Evolutionary conservation across 768 basidiomycete genomes (phyloP), one percentile per base, ranked within the genome.

Genomic region (Mycena vitilis): DNA sequence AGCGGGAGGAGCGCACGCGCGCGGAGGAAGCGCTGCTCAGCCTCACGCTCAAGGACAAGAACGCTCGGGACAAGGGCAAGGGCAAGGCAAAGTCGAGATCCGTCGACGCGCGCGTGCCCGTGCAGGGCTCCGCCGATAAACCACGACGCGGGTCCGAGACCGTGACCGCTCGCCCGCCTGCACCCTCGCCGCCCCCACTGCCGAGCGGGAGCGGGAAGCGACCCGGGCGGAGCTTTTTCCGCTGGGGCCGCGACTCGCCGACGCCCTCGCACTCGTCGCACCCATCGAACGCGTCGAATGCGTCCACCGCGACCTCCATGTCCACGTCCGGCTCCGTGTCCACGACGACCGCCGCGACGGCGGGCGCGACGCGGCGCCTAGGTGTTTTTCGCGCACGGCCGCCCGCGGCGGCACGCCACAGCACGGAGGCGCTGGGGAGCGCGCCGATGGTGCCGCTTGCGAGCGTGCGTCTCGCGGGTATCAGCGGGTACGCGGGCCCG

Each of bases 341-440:
- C 4, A 55, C 55, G 37, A n/a, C 53, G 18, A 38, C 53, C 20
- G 36, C 12, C 36, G 53, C 53, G 37, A 4, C 40, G 13, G 34
- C 25, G 44, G 25, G 25, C 25, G 34, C 54, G 3, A n/a, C 47
- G 42, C 20, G 16, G 13, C 25, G 36, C 36, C 53, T 40, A 11
- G 44, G 63, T 2, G 37, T 38, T 6, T n/a, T 36, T 11, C 36
- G 51, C 13, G 49, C 47, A 5, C 60, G 51, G n/a, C 51, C 38
- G 53, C 20, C 48, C 40, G 44, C 44, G 15, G 44, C 44, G 6
- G 65, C 51, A 45, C 51, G 65, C 20, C 60, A 67, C 25, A 67
- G 65, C 37, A 49, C 52, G 36, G 67, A 68, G 67, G 67, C 62
- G 44, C 62, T 68, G 2, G 51, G 62, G 8, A 23, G 30, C 15